These are phyloP conservation scores for Avicennia marina DNA, from an alignment of 257 asterid species.

Conservation along the genomic window DNA sequence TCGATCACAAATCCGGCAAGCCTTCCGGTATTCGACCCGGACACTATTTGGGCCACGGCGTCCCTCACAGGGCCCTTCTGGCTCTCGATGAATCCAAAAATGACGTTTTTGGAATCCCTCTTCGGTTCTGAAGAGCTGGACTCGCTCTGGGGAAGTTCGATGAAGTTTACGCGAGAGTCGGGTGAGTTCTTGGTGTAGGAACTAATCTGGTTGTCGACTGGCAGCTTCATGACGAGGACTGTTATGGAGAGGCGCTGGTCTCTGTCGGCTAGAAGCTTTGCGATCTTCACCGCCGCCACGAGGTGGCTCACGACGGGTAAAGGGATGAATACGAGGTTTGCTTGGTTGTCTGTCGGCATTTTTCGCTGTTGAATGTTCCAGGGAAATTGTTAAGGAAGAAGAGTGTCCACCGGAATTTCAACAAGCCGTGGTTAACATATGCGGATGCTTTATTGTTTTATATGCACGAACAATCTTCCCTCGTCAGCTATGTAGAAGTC, in stretches of 20 bases:
- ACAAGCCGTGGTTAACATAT: too few species aligned
- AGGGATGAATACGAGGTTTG: slow-evolving; percentile 48
- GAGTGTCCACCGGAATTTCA: too few species aligned
- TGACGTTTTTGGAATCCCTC: neutral
- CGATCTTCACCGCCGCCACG: slow-evolving; percentile 39
- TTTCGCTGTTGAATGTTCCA: too few species aligned
- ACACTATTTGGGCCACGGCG: too few species aligned
- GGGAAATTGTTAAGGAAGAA: too few species aligned
- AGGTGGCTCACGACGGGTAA: slow-evolving; percentile 55
- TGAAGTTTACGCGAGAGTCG: slow-evolving; percentile 22
- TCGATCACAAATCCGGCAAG: slow-evolving; percentile 40
- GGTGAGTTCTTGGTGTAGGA: neutral
- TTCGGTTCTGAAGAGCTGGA: neutral
- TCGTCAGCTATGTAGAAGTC: too few species aligned
- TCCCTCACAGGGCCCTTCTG: slow-evolving; percentile 17
- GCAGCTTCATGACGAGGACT: slow-evolving; percentile 33
- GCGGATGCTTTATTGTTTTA: too few species aligned
- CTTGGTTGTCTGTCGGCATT: slow-evolving; percentile 13
- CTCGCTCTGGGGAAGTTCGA: slow-evolving; percentile 2
- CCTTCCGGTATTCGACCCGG: neutral
- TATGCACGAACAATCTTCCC: too few species aligned
- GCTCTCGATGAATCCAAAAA: slow-evolving; percentile 20
- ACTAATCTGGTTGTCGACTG: slow-evolving; percentile 28
- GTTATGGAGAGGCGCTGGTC: slow-evolving; percentile 38
- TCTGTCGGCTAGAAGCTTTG: slow-evolving; percentile 44